phyloP scores from a whole-genome alignment of 2,329 filamentous ascomycete species.

The Calonectria pteridis region DNA sequence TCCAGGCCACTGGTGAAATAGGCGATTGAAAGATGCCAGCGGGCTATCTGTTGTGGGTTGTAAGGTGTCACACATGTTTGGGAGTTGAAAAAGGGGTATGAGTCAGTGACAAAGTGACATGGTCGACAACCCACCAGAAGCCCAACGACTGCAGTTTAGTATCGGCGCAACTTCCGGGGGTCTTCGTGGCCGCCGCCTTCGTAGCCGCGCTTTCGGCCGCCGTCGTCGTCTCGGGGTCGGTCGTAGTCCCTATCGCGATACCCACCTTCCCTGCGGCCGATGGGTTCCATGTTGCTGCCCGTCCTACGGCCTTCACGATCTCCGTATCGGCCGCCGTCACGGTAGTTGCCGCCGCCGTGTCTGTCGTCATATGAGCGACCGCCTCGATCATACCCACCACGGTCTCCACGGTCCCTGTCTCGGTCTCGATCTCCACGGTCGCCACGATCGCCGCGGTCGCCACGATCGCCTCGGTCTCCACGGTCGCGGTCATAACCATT shows the following conservation, averaged over 20 bases:
- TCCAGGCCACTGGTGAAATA: not conserved
- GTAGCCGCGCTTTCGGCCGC: conserved; percentile 74
- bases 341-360: conserved; percentile 59
- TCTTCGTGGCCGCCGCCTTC: conserved; percentile 88
- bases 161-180: conserved; percentile 74
- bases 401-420: conserved; percentile 41
- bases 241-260: conserved; percentile 68
- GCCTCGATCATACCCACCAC: conserved; percentile 71
- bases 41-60: conserved; percentile 19
- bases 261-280: conserved; percentile 75
- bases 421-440: conserved; percentile 57
- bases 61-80: conserved; percentile 30
- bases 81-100: conserved; percentile 38
- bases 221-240: conserved; percentile 68
- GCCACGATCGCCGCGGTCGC: conserved; percentile 56
- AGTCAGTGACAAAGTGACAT: conserved; percentile 36
- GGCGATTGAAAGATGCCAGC: not conserved
- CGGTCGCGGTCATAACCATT: conserved; percentile 52
- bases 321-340: conserved; percentile 58
- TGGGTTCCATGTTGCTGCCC: conserved; percentile 87
- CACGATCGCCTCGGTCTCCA: conserved; percentile 51
- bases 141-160: conserved; percentile 53
- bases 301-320: conserved; percentile 67
- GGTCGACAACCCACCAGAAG: conserved; percentile 43
- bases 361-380: conserved; percentile 73